Evolutionary conservation across 2,329 filamentous ascomycete species (phyloP), one percentile per base, ranked within the genome.

Genomic region (Septoria petroselini): DNA sequence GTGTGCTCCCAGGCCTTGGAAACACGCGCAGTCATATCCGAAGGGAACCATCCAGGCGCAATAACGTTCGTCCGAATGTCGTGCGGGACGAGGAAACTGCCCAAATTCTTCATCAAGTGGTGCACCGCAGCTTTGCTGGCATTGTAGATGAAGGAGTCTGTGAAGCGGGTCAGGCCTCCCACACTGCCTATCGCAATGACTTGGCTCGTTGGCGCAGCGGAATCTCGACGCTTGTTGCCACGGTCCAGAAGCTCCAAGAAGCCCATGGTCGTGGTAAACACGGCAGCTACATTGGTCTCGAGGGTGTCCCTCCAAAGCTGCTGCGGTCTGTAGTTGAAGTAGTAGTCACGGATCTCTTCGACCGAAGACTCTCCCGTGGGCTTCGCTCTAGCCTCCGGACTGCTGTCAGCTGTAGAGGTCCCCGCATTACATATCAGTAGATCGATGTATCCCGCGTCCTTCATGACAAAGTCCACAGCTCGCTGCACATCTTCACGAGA

Each of bases 391-490:
- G 64, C 59, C 41, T 66, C 59, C 31, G 64, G 62, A 8, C 48
- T 52, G 37, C 50, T 41, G 49, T 65, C 63, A 44, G 52, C 60
- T 15, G 63, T 63, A 4, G 63, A 64, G 41, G 60, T 38, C 19
- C 77, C 77, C 12, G 76, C 76, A 55, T 79, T 79, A 60, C 75
- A 55, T 59, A 79, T 69, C 0, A 79, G 65, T 18, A 79, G 69
- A 58, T 80, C 76, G 49, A 80, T 71, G 55, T 76, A 70, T 34
- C 71, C 73, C 2, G 61, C 61, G 19, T 77, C 71, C 6, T 63
- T 54, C 4, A 69, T 65, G 35, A 79, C 70, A 1, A 63, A 62
- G n/a, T 67, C 63, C 9, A 71, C 74, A 3, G 70, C 73, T 3
- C 58, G 57, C 14, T 67, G 61, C 23, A 77, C 61, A 11, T 73